These are phyloP conservation scores for Withania somnifera DNA, from an alignment of 305 asterid genomes.

Conservation along the genomic window DNA sequence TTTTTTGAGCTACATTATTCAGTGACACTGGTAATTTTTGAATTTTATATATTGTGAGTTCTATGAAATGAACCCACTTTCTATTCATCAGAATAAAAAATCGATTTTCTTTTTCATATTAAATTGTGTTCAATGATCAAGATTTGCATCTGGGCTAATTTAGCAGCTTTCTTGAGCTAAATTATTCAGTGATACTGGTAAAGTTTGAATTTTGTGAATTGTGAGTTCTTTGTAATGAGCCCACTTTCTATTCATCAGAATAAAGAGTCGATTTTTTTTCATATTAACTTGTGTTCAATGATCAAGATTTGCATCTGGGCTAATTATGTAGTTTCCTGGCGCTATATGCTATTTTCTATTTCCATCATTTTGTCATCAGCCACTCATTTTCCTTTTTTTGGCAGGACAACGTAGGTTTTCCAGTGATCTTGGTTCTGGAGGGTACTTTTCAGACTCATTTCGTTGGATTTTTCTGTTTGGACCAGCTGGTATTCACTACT, in stretches of 20 bases:
- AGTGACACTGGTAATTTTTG: conserved; percentile 16
- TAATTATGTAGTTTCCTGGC: neutral
- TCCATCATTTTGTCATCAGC: neutral
- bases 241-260: neutral
- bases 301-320: neutral
- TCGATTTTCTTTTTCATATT: neutral
- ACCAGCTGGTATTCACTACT: conserved; percentile 45
- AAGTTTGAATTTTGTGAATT: neutral
- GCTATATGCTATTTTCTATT: neutral
- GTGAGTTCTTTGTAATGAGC: neutral
- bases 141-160: neutral
- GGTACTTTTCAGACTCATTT: conserved; percentile 25
- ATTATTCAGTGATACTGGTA: conserved; percentile 22
- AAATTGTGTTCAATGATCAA: neutral
- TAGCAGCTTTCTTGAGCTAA: neutral
- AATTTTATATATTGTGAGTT: neutral
- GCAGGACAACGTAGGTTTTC: conserved; percentile 35
- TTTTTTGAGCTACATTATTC: neutral
- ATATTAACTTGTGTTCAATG: neutral
- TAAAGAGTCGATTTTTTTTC: neutral
- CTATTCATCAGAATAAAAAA: neutral
- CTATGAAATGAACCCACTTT: neutral
- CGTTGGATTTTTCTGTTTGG: conserved; percentile 58
- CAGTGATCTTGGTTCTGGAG: conserved; percentile 29
- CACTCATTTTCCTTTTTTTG: neutral